phyloP scores from a whole-genome alignment of 441 rosid genomes.

The Gossypium gossypioides region DNA sequence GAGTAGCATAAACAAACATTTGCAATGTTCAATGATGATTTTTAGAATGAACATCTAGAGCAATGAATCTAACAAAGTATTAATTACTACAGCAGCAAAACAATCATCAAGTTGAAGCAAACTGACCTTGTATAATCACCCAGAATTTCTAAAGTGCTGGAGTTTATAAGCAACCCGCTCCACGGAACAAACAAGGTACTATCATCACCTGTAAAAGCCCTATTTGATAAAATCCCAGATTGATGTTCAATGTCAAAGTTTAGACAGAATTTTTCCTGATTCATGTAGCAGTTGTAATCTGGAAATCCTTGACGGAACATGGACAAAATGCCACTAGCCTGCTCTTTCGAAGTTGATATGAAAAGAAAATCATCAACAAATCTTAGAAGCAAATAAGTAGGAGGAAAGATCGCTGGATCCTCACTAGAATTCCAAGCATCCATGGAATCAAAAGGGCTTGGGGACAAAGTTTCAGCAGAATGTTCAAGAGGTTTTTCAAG shows the following conservation, averaged over 20 bases:
- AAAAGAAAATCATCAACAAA: slow-evolving; percentile 74
- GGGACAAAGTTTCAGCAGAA: slow-evolving; percentile 16
- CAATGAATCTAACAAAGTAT: neutral
- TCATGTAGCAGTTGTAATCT: slow-evolving; percentile 78
- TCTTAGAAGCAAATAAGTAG: slow-evolving; percentile 48
- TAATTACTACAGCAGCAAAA: neutral
- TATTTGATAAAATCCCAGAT: slow-evolving; percentile 28
- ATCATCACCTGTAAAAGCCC: slow-evolving; percentile 41
- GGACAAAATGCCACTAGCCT: slow-evolving; percentile 44
- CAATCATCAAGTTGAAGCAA: neutral
- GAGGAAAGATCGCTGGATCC: slow-evolving; percentile 21
- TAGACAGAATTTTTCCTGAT: slow-evolving; percentile 48
- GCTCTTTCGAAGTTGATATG: slow-evolving; percentile 70
- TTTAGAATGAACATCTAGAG: neutral
- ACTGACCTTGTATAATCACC: slow-evolving; percentile 77
- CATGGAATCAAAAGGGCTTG: slow-evolving; percentile 9
- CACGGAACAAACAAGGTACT: slow-evolving; percentile 53
- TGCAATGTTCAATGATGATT: neutral
- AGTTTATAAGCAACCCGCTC: slow-evolving; percentile 81
- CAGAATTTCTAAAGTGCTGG: slow-evolving; percentile 63
- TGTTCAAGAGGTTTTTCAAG: slow-evolving; percentile 31
- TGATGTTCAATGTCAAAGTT: slow-evolving; percentile 46
- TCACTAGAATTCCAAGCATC: slow-evolving; percentile 4
- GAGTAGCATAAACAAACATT: neutral
- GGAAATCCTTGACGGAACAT: slow-evolving; percentile 52